phyloP scores from a whole-genome alignment of 148 eudicot genomes.

The Linanthus parryae region DNA sequence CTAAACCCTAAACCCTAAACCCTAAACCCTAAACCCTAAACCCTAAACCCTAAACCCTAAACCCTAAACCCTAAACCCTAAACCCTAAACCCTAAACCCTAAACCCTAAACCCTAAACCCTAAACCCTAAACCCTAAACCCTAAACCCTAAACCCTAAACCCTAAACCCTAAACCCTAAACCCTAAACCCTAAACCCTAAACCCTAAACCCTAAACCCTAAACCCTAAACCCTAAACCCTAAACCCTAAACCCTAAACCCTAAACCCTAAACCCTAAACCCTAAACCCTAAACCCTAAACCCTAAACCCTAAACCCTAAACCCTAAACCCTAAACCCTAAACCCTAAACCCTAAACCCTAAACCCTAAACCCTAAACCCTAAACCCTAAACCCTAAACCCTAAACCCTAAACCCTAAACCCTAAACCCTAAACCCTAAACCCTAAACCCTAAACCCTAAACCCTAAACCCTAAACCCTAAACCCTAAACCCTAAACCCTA shows the following conservation, averaged over 20 bases:
- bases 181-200: slow-evolving; percentile 1
- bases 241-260: slow-evolving; percentile 8
- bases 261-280: slow-evolving; percentile 6
- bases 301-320: neutral
- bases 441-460: slow-evolving; percentile 7
- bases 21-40: slow-evolving; percentile 7
- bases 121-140: slow-evolving; percentile 8
- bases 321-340: neutral
- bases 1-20: slow-evolving; percentile 4
- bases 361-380: slow-evolving; percentile 8
- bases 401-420: slow-evolving; percentile 8
- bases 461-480: slow-evolving; percentile 8
- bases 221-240: slow-evolving; percentile 8
- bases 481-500: slow-evolving; percentile 8
- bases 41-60: slow-evolving; percentile 5
- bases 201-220: slow-evolving; percentile 8
- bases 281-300: slow-evolving; percentile 4
- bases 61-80: slow-evolving; percentile 8
- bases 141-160: slow-evolving; percentile 8
- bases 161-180: slow-evolving; percentile 5
- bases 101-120: slow-evolving; percentile 8
- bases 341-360: slow-evolving; percentile 8
- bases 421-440: slow-evolving; percentile 8
- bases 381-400: slow-evolving; percentile 7
- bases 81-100: slow-evolving; percentile 6